phyloP scores from a whole-genome alignment of 2,329 filamentous ascomycete species.

The Colletotrichum nymphaeae region DNA sequence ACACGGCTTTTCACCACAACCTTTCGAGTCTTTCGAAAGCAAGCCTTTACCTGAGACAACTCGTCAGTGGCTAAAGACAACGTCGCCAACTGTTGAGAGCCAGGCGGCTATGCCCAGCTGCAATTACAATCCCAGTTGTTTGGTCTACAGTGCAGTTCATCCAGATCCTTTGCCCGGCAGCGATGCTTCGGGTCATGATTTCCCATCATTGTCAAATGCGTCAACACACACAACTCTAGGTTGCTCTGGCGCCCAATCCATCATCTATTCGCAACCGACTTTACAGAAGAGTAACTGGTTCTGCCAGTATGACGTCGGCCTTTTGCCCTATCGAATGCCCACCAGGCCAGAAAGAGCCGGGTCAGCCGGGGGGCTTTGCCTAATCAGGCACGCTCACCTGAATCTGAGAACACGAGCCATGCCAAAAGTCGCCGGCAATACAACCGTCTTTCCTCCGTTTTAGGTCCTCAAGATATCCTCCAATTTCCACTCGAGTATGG shows the following conservation, averaged over 20 bases:
- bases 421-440: conserved; percentile 19
- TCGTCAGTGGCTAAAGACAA: neutral
- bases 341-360: conserved; percentile 28
- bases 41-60: conserved; percentile 13
- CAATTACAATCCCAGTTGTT: neutral
- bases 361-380: conserved; percentile 20
- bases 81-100: neutral
- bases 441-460: conserved; percentile 4
- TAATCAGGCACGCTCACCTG: conserved; percentile 37
- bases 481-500: conserved; percentile 31
- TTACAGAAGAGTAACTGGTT: neutral
- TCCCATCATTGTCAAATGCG: neutral
- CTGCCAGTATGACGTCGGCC: conserved; percentile 12
- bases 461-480: conserved; percentile 7
- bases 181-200: neutral
- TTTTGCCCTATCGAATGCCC: conserved; percentile 7
- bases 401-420: conserved; percentile 39
- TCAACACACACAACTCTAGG: conserved; percentile 7
- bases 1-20: neutral
- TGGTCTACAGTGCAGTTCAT: neutral
- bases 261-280: conserved; percentile 21
- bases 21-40: neutral
- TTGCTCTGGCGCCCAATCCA: conserved; percentile 9
- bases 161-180: neutral
- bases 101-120: neutral